Evolutionary conservation across 257 asterid genomes (phyloP).

Genomic region (Plectranthus barbatus): DNA sequence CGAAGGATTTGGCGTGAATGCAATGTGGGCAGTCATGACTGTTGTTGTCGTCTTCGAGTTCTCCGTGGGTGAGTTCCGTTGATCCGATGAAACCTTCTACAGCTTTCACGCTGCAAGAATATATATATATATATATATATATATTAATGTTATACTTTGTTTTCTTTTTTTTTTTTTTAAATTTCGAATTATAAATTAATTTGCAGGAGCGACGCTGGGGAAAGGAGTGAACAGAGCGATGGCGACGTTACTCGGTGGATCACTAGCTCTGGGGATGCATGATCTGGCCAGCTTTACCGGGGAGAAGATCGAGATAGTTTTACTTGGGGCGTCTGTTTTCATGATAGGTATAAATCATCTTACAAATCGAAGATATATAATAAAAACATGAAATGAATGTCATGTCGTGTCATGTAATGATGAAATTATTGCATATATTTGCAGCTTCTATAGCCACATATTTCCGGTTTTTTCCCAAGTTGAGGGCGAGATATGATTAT

Average conservation of each 20-base stretch:
- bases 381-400: too few species aligned
- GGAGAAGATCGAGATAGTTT: constrained; percentile 24
- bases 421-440: neutral
- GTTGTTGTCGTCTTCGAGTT: constrained; percentile 39
- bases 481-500: constrained; percentile 69
- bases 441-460: constrained; percentile 51
- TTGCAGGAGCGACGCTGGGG: constrained; percentile 63
- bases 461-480: constrained; percentile 44
- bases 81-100: too few species aligned
- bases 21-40: constrained; percentile 52
- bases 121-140: too few species aligned
- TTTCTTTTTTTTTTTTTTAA: too few species aligned
- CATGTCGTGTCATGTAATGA: too few species aligned
- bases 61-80: constrained; percentile 24
- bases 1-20: constrained; percentile 31
- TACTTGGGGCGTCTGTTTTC: constrained; percentile 34
- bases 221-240: constrained; percentile 49
- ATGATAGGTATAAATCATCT: constrained; percentile 37
- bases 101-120: too few species aligned
- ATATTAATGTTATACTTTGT: too few species aligned
- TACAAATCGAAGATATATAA: too few species aligned
- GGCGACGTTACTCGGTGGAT: constrained; percentile 41
- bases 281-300: constrained; percentile 34
- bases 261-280: constrained; percentile 40
- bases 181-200: too few species aligned